Conservation (phyloP, 108 stramenopile genomes). For the Aurantiochytrium sp. region DNA sequence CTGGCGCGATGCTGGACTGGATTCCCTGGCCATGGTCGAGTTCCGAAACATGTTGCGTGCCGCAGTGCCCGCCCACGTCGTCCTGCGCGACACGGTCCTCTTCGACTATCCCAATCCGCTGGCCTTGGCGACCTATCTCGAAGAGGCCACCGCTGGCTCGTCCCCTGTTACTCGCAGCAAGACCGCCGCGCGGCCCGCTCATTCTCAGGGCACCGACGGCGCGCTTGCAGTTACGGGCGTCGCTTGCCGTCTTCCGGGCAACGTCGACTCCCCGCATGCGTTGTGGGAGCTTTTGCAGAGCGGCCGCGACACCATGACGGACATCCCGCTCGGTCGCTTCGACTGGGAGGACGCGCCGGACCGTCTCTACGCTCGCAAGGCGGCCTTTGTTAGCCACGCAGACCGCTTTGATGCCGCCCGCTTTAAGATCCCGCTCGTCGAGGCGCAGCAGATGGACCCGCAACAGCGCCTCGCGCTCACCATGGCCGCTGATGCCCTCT, state of each 20-base stretch:
- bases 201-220: too few species aligned
- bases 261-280: not conserved
- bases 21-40: constrained; percentile 32
- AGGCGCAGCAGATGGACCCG: constrained; percentile 35
- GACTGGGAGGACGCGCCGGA: not conserved
- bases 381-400: constrained; percentile 3
- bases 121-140: not conserved
- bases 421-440: not conserved
- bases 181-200: too few species aligned
- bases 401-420: constrained; percentile 26
- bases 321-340: not conserved
- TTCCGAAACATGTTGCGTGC: not conserved
- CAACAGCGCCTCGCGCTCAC: constrained; percentile 30
- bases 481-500: not conserved
- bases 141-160: not conserved
- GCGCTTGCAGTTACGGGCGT: not conserved
- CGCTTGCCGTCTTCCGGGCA: not conserved
- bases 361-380: not conserved
- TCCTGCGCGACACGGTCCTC: constrained; percentile 22
- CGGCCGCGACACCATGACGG: not conserved
- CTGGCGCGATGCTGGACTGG: constrained; percentile 4
- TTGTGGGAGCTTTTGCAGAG: not conserved
- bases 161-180: too few species aligned
- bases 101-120: constrained; percentile 40
- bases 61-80: not conserved